Evolutionary conservation across 176 grass and related monocot genomes (phyloP).

Genomic region (Pontederia paniculata): DNA sequence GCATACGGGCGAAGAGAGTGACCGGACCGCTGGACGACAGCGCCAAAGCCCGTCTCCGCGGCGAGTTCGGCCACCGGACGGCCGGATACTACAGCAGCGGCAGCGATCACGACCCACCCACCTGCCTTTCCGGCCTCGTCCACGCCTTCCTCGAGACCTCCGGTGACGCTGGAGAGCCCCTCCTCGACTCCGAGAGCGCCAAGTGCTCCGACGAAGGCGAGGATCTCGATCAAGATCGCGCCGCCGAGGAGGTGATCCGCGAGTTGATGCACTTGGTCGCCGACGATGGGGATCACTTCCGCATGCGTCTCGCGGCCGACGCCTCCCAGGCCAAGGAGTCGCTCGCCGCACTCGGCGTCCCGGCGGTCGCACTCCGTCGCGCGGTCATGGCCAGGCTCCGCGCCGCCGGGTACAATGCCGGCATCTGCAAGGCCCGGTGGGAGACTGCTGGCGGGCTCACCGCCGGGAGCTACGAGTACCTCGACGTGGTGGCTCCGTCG

Average conservation of each 20-base stretch:
- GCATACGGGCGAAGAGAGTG: slow-evolving; percentile 24
- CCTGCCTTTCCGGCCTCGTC: slow-evolving; percentile 68
- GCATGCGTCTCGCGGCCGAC: slow-evolving; percentile 42
- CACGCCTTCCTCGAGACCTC: slow-evolving; percentile 65
- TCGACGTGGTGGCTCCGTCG: slow-evolving; percentile 46
- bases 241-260: slow-evolving; percentile 21
- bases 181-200: background rate
- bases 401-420: slow-evolving; percentile 57
- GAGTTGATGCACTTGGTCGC: slow-evolving; percentile 43
- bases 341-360: slow-evolving; percentile 18
- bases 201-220: slow-evolving; percentile 6
- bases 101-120: slow-evolving; percentile 55
- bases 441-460: slow-evolving; percentile 36
- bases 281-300: slow-evolving; percentile 1
- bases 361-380: slow-evolving; percentile 41
- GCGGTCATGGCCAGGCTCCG: slow-evolving; percentile 37
- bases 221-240: background rate
- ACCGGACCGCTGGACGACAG: slow-evolving; percentile 26
- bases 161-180: slow-evolving; percentile 8
- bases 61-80: slow-evolving; percentile 8
- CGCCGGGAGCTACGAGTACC: slow-evolving; percentile 76
- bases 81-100: slow-evolving; percentile 40
- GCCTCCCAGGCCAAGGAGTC: slow-evolving; percentile 30
- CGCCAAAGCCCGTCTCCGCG: slow-evolving; percentile 57
- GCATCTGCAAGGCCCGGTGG: slow-evolving; percentile 69